Evolutionary conservation across 345 rosid genomes (phyloP), one percentile per base, ranked within the genome.

Genomic region (Turritis glabra): DNA sequence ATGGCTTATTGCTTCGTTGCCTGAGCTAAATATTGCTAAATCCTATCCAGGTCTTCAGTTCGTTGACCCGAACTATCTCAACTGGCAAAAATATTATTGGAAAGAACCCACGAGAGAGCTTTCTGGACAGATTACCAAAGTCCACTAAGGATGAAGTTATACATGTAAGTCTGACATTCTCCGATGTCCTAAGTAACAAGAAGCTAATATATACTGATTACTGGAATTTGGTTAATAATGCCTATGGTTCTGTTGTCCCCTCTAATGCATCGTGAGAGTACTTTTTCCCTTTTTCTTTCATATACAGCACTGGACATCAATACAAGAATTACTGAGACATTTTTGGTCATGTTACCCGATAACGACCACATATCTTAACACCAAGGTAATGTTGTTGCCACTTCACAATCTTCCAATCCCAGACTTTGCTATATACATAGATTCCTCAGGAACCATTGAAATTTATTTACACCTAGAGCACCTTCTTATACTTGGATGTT

Each of bases 311-410:
- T 89, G 90, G 91, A 81, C 82, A 7, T 86, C 95, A 26, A 84
- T 89, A 61, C 88, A 87, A 72, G 98, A 93, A 83, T 72, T 89
- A 53, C 82, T 86, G 80, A 84, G 71, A 77, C 96, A 93, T 80
- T 91, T 86, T 73, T 91, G 98, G 97, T 85, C 97, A 66, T 93
- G 96, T 11, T 93, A 88, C 85, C 98, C 98, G 19, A 80, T 93
- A 64, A 88, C 97, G 3, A 87, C 89, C 5, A 5, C 83, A 12
- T 80, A 88, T 83, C 92, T 93, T 65, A 77, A 82, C 73, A 72
- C 79, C 15, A 93, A 91, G 96, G 96, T 93, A 81, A 79, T 71
- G 7, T 74, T 19, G 1, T 54, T 15, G 21, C 56, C 3, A 22
- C 2, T 50, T 60, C 5, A 46, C 35, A 46, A 33, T 61, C 68